A percentile compares a stretch with the other conserved stretches of the same genome.
Conservation (phyloP, 345 rosid genomes). For the Eucalyptus microcorys region DNA sequence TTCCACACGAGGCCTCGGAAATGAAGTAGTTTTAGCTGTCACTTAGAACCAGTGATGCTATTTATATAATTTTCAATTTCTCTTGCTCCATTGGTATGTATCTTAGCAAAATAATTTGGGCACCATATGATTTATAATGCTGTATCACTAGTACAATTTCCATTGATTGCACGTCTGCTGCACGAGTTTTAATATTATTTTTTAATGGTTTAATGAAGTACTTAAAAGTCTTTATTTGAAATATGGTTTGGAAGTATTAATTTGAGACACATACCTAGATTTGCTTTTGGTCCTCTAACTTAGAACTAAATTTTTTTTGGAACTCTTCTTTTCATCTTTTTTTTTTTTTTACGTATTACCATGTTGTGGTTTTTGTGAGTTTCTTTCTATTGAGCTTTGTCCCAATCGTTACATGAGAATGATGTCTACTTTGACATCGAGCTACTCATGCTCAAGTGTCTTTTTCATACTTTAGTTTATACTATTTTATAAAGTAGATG, state of each 20-base stretch:
- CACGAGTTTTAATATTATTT: too few species aligned
- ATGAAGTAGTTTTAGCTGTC: neutral
- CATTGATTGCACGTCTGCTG: neutral
- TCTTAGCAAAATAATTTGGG: neutral
- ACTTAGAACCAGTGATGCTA: neutral
- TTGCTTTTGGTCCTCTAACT: neutral
- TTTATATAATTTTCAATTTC: neutral
- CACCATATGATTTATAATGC: neutral
- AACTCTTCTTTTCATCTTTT: neutral
- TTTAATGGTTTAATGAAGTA: too few species aligned
- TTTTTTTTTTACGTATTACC: neutral
- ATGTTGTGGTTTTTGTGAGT: too few species aligned
- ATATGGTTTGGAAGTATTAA: neutral
- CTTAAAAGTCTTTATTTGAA: neutral
- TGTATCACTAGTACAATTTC: neutral
- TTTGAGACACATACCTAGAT: neutral
- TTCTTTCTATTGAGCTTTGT: too few species aligned
- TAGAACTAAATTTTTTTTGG: neutral
- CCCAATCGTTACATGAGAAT: too few species aligned
- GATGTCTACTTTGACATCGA: too few species aligned
- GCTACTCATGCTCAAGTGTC: too few species aligned
- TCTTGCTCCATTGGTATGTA: neutral
- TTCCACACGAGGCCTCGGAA: rapidly evolving
- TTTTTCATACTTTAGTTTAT: too few species aligned
- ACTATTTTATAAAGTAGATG: too few species aligned